Base-by-base conservation (phyloP, 1,139 yeast genomes). In the Debaryomyces coudertii region DNA sequence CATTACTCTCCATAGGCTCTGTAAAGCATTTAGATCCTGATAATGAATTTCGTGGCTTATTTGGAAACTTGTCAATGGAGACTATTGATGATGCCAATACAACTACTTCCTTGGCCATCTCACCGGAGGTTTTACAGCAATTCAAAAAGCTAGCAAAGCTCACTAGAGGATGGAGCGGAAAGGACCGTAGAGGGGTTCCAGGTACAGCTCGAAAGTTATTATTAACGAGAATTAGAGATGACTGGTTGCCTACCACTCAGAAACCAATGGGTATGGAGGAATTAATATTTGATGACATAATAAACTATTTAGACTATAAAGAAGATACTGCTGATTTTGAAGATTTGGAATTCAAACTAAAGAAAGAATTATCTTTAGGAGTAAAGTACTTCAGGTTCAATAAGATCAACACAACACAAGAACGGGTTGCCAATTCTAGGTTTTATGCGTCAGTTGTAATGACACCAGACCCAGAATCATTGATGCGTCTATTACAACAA, bases 121-220 rank as follows among this genome's bases (percentile, higher is more conserved):
- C 87, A 0, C 90, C 90, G 0, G 90, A 85, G 52, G 76, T 82
- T 9, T 65, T 86, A 47, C 80, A 76, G 44, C 89, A 83, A 55
- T 80, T 84, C 53, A 84, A 82, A 54, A 75, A 78, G 50, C 53
- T 86, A 52, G 82, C 86, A 8, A 75, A 82, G 48, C 65, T 85
- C 23, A 82, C 87, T 1, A 75, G 88, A 54, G 90, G 90, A 16
- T 89, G 95, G 95, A 85, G 90, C 41, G 95, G 96, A 0, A 80
- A 82, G 53, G 95, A 88, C 58, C 81, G 85, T 47, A 67, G 86
- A 43, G 71, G 82, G 9, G 80, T 87, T 5, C 92, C 95, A 0
- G 95, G 95, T 7, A 80, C 89, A 0, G 66, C 83, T 0, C 74
- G 90, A 51, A 85, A 85, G 54, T 66, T 88, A 43, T 71, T 81